phyloP scores from a whole-genome alignment of 805 yeast species.

The Wickerhamiella allomyrinae region DNA sequence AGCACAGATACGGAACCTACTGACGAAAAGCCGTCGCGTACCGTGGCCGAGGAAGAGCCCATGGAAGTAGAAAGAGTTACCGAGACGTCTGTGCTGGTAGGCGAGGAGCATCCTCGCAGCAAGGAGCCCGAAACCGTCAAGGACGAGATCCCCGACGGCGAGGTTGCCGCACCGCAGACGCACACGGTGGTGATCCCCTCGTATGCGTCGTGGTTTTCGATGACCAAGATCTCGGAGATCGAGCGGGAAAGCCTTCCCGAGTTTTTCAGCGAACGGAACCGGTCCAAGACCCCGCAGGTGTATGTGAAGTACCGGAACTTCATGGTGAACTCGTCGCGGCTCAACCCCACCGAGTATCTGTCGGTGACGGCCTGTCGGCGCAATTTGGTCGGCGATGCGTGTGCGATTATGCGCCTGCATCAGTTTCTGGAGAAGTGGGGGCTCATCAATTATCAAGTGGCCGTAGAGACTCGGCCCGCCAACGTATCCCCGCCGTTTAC shows the following conservation, averaged over 20 bases:
- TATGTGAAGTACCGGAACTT: constrained; percentile 76
- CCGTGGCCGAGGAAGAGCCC: too few relatives aligned
- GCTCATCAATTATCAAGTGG: constrained; percentile 80
- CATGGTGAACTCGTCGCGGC: constrained; percentile 73
- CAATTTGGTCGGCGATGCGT: constrained; percentile 82
- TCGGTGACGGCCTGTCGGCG: constrained; percentile 86
- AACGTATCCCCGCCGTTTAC: constrained; percentile 58
- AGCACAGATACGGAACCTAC: too few relatives aligned
- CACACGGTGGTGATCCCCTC: constrained; percentile 80
- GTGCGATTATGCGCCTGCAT: constrained; percentile 73
- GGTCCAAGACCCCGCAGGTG: constrained; percentile 68
- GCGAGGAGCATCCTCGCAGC: constrained; percentile 2
- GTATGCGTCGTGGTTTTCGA: constrained; percentile 72
- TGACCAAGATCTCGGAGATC: constrained; percentile 56
- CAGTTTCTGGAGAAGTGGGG: constrained; percentile 86
- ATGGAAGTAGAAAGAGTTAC: background rate
- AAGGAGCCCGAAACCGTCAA: constrained; percentile 5
- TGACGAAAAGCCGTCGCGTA: too few relatives aligned
- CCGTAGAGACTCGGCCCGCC: constrained; percentile 54
- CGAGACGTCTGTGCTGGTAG: background rate
- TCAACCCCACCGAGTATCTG: constrained; percentile 79
- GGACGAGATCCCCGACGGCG: constrained; percentile 9
- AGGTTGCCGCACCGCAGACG: constrained; percentile 38
- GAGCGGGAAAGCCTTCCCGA: constrained; percentile 81
- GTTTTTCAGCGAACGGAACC: constrained; percentile 47